These are phyloP conservation scores for Xylariaceae sp. DNA, from an alignment of 2,329 filamentous ascomycete genomes.

Conservation along the genomic window DNA sequence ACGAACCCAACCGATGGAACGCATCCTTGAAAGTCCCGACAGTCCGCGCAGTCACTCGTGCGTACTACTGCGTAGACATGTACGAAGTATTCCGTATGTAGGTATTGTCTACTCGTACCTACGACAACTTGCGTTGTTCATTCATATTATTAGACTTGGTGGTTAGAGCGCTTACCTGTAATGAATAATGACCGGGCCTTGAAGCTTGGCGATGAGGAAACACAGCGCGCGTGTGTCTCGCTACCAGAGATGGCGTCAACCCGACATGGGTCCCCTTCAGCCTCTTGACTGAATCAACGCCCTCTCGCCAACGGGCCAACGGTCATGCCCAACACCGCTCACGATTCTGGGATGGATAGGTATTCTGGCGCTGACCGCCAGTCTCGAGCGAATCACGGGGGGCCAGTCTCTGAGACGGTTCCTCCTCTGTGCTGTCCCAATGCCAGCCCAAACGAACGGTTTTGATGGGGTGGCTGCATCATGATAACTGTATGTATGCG, in stretches of 20 bases:
- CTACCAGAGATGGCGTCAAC: conserved; percentile 6
- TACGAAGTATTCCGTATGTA: not conserved
- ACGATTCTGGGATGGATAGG: conserved; percentile 4
- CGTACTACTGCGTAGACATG: not conserved
- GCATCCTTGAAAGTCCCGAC: conserved; percentile 4
- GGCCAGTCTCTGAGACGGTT: conserved; percentile 6
- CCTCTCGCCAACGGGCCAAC: conserved; percentile 15
- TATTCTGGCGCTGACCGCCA: conserved; percentile 12
- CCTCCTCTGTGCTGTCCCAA: conserved; percentile 15
- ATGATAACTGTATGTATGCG: conserved; percentile 13
- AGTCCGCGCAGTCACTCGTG: not conserved
- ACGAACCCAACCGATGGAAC: conserved; percentile 17
- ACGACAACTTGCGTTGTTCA: too few relatives aligned
- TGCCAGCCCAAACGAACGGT: conserved; percentile 12
- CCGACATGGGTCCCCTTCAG: conserved; percentile 11
- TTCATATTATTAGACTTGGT: conserved; percentile 1
- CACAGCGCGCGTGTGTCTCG: conserved; percentile 3
- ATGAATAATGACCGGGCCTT: not conserved
- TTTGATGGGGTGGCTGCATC: conserved; percentile 15
- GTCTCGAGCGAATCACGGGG: conserved; percentile 11
- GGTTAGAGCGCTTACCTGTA: conserved; percentile 7
- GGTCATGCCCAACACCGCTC: conserved; percentile 15
- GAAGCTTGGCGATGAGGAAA: conserved; percentile 9
- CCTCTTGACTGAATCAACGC: conserved; percentile 13
- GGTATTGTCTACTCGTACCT: not conserved